phyloP scores from a whole-genome alignment of 768 basidiomycete genomes.

The Favolaschia claudopus region DNA sequence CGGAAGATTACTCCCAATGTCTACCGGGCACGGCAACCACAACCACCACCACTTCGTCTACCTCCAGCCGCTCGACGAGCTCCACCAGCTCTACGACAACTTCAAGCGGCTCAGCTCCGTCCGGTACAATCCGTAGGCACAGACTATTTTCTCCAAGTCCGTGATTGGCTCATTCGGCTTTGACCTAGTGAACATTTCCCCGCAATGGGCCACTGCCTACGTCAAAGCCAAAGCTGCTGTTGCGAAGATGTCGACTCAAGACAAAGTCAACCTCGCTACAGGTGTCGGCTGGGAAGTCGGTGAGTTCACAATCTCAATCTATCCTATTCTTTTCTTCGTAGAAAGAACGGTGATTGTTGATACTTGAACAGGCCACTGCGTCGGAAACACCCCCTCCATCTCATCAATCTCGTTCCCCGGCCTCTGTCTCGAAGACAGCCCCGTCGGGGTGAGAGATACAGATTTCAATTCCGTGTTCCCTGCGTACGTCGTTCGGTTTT shows the following conservation, averaged over 20 bases:
- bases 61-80: background rate
- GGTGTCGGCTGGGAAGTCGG: slow-evolving; percentile 55
- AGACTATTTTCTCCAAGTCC: background rate
- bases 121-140: slow-evolving; percentile 30
- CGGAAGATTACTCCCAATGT: slow-evolving; percentile 58
- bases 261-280: slow-evolving; percentile 64
- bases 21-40: slow-evolving; percentile 46
- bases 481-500: slow-evolving; percentile 40
- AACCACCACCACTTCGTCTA: slow-evolving; percentile 24
- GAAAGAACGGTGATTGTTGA: too few relatives aligned
- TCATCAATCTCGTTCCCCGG: slow-evolving; percentile 57
- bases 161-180: background rate
- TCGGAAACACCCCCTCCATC: slow-evolving; percentile 59
- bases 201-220: slow-evolving; percentile 63
- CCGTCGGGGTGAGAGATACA: slow-evolving; percentile 57
- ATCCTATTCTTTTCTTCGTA: background rate
- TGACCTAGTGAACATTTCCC: slow-evolving; percentile 47
- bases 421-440: slow-evolving; percentile 59
- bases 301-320: slow-evolving; percentile 17
- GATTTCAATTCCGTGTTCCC: slow-evolving; percentile 59
- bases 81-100: slow-evolving; percentile 31
- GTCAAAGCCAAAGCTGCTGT: slow-evolving; percentile 60
- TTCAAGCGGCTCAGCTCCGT: slow-evolving; percentile 30
- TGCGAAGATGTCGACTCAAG: slow-evolving; percentile 57
- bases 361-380: slow-evolving; percentile 46